Evolutionary conservation across 164 flowering plant genomes (phyloP), one percentile per base, ranked within the genome.

Genomic region (Cinnamomum micranthum): DNA sequence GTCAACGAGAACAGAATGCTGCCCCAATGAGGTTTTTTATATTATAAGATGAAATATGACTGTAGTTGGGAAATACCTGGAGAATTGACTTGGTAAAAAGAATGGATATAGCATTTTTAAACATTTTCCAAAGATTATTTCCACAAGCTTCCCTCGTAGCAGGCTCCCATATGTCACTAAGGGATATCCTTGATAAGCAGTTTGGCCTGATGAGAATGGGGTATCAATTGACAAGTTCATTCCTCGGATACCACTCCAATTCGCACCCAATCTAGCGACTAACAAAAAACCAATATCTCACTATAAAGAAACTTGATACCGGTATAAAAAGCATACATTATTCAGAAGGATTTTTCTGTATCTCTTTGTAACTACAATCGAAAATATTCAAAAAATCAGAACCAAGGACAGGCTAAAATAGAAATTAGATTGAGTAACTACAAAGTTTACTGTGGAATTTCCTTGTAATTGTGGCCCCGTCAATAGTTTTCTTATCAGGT

Each of bases 131-230:
- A 25, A 83, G 3, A 82, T 89, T 81, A 81, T 88, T 90, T 80
- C 89, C 90, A 83, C 92, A 89, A 68, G 65, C 69, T 84, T 87
- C 90, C 70, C 77, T 82, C 65, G 87, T 74, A 70, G 96, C 98
- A 79, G 99, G 99, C 81, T 80, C 86, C 97, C 97, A 95, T 73
- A 95, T 85, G 81, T 95, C 99, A 83, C 85, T 81, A 64, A 95
- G 90, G 75, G 99, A 82, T 81, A 91, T 91, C 85, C 99, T 90
- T 74, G 97, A 82, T 73, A 95, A 81, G 81, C 78, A 87, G 73
- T 80, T 91, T 64, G 97, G 91, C 88, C 99, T 92, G 88, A 66
- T 2, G 67, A 58, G 64, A 77, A 81, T 74, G 58, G 81, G 73
- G 52, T 11, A 72, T 75, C 27, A 2, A 72, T 74, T 55, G 60